Evolutionary conservation across 1,139 yeast genomes (phyloP), one percentile per base, ranked within the genome.

Genomic region (Scheffersomyces parashehatae): DNA sequence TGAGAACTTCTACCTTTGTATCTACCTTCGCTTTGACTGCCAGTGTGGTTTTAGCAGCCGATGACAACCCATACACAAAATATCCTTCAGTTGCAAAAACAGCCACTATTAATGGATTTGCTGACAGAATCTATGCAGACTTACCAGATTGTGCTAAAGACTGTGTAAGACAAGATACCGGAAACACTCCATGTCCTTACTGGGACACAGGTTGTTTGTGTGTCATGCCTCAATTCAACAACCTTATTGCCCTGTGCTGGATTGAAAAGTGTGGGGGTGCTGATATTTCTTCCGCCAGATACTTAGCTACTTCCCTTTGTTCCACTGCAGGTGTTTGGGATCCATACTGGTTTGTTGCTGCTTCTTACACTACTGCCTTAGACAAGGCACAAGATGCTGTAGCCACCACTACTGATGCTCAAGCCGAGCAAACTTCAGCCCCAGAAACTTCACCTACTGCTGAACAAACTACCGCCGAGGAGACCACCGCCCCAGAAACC

Each of bases 141-240:
- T 58, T 73, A 32, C 78, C 79, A 15, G 48, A 54, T 3, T 74
- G 79, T 56, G 79, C 78, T 37, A 52, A 63, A 49, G 53, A 52
- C 2, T 73, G 78, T 62, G 72, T 67, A 12, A 56, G 52, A 28
- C 54, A 56, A 44, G 59, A 59, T 39, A 62, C 68, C 29, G 58
- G 59, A 14, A 55, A 55, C 40, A 70, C 76, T 10, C 77, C 76
- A 37, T 76, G 81, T 55, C 81, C 81, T 38, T 73, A 74, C 65
- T 75, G 81, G 81, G 81, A 76, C 52, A 68, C 81, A 35, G 81
- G 81, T 4, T 76, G 81, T 58, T 65, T 75, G 53, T 76, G 81
- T 61, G 77, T 74, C 33, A 75, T 76, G 77, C 68, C 75, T 10
- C 68, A 62, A 46, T 75, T 73, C 71, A 62, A 68, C 38, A 74